These are phyloP conservation scores for Candida khao-thaluensis DNA, from an alignment of 805 yeast genomes.

Conservation along the genomic window DNA sequence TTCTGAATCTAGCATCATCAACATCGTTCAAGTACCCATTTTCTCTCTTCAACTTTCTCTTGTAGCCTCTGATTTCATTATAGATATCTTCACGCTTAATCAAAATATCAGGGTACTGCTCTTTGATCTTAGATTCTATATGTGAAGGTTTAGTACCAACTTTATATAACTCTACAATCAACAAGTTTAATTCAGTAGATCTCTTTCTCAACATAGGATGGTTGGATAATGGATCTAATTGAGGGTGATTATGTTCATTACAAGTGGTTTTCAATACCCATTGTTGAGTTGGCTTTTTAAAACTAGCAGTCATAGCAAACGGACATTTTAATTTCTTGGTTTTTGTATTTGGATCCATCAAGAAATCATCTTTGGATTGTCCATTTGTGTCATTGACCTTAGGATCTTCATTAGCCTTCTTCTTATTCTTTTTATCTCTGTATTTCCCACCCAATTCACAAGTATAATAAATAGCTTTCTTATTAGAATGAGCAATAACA, in stretches of 20 bases:
- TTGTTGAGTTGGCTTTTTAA: conserved; percentile 46
- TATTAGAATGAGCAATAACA: conserved; percentile 58
- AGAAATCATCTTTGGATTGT: conserved; percentile 19
- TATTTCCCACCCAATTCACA: conserved; percentile 59
- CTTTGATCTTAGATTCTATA: conserved; percentile 51
- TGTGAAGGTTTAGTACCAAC: conserved; percentile 56
- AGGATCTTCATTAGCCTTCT: conserved; percentile 19
- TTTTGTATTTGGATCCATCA: conserved; percentile 41
- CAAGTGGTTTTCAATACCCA: conserved; percentile 56
- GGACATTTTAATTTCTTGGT: conserved; percentile 58
- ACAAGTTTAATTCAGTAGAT: conserved; percentile 49
- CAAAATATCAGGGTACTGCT: conserved; percentile 51
- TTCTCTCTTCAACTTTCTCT: conserved; percentile 48
- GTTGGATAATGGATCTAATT: conserved; percentile 52
- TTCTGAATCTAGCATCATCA: conserved; percentile 19
- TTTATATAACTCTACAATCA: conserved; percentile 51
- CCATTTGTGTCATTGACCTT: conserved; percentile 17
- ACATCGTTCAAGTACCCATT: conserved; percentile 23
- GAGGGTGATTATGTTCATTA: conserved; percentile 59
- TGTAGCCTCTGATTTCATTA: conserved; percentile 56
- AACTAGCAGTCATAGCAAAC: conserved; percentile 58
- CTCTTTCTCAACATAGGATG: conserved; percentile 59
- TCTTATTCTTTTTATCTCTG: conserved; percentile 46
- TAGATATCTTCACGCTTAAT: conserved; percentile 59
- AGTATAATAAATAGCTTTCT: conserved; percentile 57